Evolutionary conservation across 2,329 filamentous ascomycete species (phyloP).

Genomic region (Xylariaceae sp.): DNA sequence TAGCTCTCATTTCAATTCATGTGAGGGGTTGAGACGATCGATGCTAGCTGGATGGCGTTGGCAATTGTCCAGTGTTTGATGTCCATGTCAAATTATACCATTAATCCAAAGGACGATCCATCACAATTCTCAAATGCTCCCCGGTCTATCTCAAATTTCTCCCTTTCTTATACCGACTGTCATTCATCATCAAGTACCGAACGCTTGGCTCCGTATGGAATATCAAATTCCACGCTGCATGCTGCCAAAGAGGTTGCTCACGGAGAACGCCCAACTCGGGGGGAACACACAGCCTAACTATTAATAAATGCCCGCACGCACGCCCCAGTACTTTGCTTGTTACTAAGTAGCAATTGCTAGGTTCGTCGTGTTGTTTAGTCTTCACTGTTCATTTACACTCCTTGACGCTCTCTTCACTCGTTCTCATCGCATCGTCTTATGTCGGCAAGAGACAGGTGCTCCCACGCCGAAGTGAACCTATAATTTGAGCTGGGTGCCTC

Average conservation of each 20-base stretch:
- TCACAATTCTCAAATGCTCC: conserved; percentile 23
- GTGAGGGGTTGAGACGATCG: conserved; percentile 24
- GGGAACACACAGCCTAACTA: conserved; percentile 20
- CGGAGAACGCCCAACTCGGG: conserved; percentile 15
- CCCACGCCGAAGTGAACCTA: conserved; percentile 3
- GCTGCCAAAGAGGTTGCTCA: conserved; percentile 19
- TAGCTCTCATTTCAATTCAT: conserved; percentile 6
- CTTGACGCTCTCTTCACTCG: conserved; percentile 5
- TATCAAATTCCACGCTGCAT: conserved; percentile 27
- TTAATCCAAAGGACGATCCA: conserved; percentile 17
- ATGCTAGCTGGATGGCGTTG: conserved; percentile 1
- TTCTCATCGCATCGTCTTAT: conserved; percentile 6
- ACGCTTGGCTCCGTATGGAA: conserved; percentile 9
- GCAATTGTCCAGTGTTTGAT: conserved; percentile 9
- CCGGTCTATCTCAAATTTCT: conserved; percentile 27
- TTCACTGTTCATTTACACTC: conserved; percentile 5
- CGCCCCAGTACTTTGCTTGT: conserved; percentile 11
- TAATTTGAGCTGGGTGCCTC: neutral
- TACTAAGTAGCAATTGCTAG: conserved; percentile 13
- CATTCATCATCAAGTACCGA: conserved; percentile 2
- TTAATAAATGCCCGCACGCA: conserved; percentile 29
- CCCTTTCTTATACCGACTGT: conserved; percentile 3
- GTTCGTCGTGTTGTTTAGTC: conserved; percentile 2
- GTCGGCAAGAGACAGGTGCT: conserved; percentile 7
- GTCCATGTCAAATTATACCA: conserved; percentile 27